These are phyloP conservation scores for Cladorrhinum samala DNA, from an alignment of 495 filamentous ascomycete species.

Conservation along the genomic window DNA sequence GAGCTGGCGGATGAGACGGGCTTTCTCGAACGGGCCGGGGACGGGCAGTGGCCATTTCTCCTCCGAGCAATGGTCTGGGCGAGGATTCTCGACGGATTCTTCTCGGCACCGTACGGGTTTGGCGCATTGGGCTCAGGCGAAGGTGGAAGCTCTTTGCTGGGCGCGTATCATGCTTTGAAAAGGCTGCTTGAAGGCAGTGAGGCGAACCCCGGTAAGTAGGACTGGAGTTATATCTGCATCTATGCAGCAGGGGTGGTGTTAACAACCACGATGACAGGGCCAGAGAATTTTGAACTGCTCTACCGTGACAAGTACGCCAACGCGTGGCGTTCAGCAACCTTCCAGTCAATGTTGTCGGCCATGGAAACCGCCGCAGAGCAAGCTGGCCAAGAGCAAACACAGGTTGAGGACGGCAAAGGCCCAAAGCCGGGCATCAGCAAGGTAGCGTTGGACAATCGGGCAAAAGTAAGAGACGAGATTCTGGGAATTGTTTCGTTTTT, in stretches of 20 bases:
- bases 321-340: conserved; percentile 21
- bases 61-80: conserved; percentile 24
- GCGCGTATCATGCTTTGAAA: conserved; percentile 7
- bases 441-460: conserved; percentile 2
- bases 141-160: conserved; percentile 1
- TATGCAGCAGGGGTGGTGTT: no score
- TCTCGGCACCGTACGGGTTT: conserved; percentile 27
- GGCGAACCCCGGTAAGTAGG: neutral
- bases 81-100: conserved; percentile 25
- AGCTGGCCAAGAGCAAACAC: no score
- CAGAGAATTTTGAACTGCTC: neutral
- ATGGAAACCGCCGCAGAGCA: neutral
- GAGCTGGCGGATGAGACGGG: neutral
- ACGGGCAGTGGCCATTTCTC: conserved; percentile 12
- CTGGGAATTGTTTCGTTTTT: conserved; percentile 4
- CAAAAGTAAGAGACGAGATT: conserved; percentile 7
- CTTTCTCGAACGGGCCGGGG: conserved; percentile 5
- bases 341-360: conserved; percentile 12
- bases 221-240: no score
- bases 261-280: no score
- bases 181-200: conserved; percentile 5
- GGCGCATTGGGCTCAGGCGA: conserved; percentile 17
- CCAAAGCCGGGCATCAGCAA: neutral
- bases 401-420: neutral
- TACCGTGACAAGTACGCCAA: conserved; percentile 12